Conservation (phyloP, 257 asterid species). For the Gentiana straminea region DNA sequence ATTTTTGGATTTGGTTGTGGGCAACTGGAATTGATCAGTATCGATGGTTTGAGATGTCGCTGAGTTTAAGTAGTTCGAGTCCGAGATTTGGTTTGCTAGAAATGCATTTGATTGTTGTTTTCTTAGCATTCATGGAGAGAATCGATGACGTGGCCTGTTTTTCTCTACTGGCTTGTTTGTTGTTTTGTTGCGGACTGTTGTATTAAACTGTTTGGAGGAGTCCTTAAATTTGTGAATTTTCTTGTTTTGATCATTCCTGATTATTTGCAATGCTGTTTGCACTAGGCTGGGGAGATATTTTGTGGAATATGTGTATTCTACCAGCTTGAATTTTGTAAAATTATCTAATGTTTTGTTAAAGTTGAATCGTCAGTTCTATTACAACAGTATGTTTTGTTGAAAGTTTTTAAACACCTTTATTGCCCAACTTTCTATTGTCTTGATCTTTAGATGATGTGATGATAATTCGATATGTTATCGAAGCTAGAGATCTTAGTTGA, state of each 20-base stretch:
- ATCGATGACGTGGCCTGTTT: not conserved
- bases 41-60: not conserved
- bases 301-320: not conserved
- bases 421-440: too few species aligned
- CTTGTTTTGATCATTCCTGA: not conserved
- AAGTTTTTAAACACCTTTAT: too few species aligned
- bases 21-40: conserved; percentile 2
- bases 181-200: not conserved
- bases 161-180: not conserved
- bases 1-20: conserved; percentile 1
- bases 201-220: too few species aligned
- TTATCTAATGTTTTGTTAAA: not conserved
- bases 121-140: not conserved
- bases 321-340: not conserved
- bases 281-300: not conserved
- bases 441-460: too few species aligned
- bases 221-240: not conserved
- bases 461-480: too few species aligned
- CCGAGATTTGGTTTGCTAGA: not conserved
- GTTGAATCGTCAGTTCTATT: not conserved
- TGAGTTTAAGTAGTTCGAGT: not conserved
- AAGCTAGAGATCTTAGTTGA: too few species aligned
- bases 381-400: too few species aligned
- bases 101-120: not conserved
- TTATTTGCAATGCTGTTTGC: not conserved